These are phyloP conservation scores for Chaetoscypha palmicola DNA, from an alignment of 2,329 filamentous ascomycete genomes.

Conservation along the genomic window DNA sequence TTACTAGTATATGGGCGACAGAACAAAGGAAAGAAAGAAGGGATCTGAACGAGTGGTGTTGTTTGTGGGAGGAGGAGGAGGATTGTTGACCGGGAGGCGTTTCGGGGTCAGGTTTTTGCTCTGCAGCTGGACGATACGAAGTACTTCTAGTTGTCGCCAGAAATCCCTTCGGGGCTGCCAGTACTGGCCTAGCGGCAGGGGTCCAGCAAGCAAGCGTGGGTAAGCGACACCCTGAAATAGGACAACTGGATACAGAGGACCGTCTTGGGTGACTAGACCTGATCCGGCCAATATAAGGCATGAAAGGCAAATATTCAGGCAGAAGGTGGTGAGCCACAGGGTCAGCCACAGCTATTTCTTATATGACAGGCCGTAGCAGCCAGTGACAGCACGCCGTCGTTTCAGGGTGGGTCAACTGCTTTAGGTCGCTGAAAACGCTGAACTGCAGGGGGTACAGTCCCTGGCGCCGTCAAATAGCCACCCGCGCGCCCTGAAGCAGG, in stretches of 20 bases:
- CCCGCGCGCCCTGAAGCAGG: too few relatives aligned
- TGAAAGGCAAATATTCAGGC: background rate
- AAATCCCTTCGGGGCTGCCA: too few relatives aligned
- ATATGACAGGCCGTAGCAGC: too few relatives aligned
- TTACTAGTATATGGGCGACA: too few relatives aligned
- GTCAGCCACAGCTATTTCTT: background rate
- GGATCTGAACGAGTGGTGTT: background rate
- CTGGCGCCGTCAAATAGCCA: too few relatives aligned
- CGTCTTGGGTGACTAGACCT: background rate
- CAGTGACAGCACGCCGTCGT: too few relatives aligned
- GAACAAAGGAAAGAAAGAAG: background rate
- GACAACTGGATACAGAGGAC: too few relatives aligned
- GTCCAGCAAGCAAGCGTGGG: too few relatives aligned
- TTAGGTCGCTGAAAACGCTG: too few relatives aligned
- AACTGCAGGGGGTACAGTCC: too few relatives aligned
- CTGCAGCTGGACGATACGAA: background rate
- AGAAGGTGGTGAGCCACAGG: background rate
- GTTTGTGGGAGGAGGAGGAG: background rate
- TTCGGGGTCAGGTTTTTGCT: background rate
- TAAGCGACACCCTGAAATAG: background rate
- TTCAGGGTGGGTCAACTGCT: too few relatives aligned
- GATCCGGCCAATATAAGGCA: background rate
- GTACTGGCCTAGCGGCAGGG: too few relatives aligned
- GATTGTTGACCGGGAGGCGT: background rate
- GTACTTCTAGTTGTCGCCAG: background rate